Evolutionary conservation across 2,329 filamentous ascomycete species (phyloP), one percentile per base, ranked within the genome.

Genomic region (Epichloe coenophiala): DNA sequence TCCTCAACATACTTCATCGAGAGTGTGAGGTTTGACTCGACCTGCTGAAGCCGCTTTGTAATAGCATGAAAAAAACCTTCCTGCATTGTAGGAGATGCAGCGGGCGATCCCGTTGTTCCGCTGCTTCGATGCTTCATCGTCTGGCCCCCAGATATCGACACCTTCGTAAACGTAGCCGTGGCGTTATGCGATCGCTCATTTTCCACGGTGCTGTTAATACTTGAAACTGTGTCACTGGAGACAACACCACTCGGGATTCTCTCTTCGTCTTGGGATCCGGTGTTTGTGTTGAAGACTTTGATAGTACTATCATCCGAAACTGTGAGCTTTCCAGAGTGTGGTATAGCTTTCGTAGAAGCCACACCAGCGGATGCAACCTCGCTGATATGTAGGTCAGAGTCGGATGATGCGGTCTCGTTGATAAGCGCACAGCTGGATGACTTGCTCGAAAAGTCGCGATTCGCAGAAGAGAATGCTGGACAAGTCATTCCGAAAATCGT

Each of bases 11-110:
- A 98, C 60, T 95, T 87, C 8, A 97, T 73, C 0, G 90, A 95
- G 11, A 97, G 74, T 0, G 91, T 95, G 11, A 90, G 88, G 64
- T 97, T 98, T 15, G 87, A 80, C 66, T 98, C 93, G 7, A 97
- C 81, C 59, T 90, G 83, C 56, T 91, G 87, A 4, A 98, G 76
- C 1, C 93, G 86, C 66, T 97, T 97, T 55, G 90, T 88, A 8
- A 97, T 84, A 4, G 89, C 88, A 65, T 97, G 97, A 76, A 96
- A 98, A 68, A 98, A 97, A 87, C 87, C 93, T 64, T 98, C 93
- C 65, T 98, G 93, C 1, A 94, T 93, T 0, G 90, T 89, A 2
- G 91, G 90, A 1, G 81, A 78, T 31, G 63, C 61, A 3, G 59
- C 47, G 3, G 63, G 49, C 5, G 61, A 58, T 8, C 57, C 57